A percentile compares a stretch with the other conserved stretches of the same genome.
These are phyloP conservation scores for Cryptococcus neoformans DNA, from an alignment of 1,284 basidiomycete species.

Conservation along the genomic window DNA sequence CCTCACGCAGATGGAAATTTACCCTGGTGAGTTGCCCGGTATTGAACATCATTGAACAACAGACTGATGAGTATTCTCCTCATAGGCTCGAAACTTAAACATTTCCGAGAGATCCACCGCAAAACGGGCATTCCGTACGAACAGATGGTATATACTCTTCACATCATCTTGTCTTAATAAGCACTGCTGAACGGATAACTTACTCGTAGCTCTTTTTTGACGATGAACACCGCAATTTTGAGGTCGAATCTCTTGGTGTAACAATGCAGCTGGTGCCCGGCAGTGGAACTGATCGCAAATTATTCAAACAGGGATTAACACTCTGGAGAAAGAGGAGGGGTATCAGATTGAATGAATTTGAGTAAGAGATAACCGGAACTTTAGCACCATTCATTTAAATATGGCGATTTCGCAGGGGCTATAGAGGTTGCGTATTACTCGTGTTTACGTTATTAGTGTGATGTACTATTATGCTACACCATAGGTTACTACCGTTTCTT, in stretches of 20 bases:
- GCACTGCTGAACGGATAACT: conserved; percentile 4
- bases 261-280: conserved; percentile 57
- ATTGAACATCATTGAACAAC: too few relatives aligned
- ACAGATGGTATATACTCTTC: conserved; percentile 62
- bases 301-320: conserved; percentile 29
- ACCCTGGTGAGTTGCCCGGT: conserved; percentile 57
- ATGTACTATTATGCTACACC: too few relatives aligned
- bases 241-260: conserved; percentile 71
- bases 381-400: too few relatives aligned
- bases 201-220: conserved; percentile 71
- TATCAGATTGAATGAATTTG: conserved; percentile 4
- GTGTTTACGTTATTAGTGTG: too few relatives aligned
- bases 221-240: conserved; percentile 71
- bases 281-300: conserved; percentile 30
- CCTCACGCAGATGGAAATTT: conserved; percentile 64
- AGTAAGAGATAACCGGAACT: background rate
- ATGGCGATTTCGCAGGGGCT: too few relatives aligned
- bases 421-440: too few relatives aligned
- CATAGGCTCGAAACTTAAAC: conserved; percentile 71
- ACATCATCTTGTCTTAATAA: background rate
- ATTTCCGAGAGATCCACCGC: conserved; percentile 72
- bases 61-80: too few relatives aligned
- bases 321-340: conserved; percentile 33
- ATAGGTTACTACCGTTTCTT: too few relatives aligned
- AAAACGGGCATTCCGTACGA: conserved; percentile 76